phyloP scores from a whole-genome alignment of 106 monocot species.

The Chionographis japonica region DNA sequence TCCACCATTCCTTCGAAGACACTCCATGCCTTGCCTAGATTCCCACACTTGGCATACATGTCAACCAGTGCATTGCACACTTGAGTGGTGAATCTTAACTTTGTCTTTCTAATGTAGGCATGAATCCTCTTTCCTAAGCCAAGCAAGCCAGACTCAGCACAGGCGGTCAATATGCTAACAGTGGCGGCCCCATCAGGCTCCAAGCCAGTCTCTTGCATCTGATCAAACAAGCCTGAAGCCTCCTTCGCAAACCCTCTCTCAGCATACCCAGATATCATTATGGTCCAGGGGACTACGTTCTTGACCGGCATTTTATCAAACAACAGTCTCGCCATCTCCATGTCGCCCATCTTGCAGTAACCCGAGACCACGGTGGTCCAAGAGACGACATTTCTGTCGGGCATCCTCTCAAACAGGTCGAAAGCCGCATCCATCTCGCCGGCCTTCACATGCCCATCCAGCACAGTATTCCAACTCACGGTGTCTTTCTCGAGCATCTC shows the following conservation, averaged over 20 bases:
- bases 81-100: constrained; percentile 21
- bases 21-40: constrained; percentile 37
- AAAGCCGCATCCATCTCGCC: constrained; percentile 66
- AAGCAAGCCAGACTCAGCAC: constrained; percentile 68
- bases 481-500: constrained; percentile 58
- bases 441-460: constrained; percentile 53
- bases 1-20: constrained; percentile 38
- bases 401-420: constrained; percentile 54
- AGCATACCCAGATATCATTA: constrained; percentile 75
- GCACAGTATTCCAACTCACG: constrained; percentile 65
- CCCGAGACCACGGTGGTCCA: constrained; percentile 74
- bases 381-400: constrained; percentile 68
- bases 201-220: constrained; percentile 51
- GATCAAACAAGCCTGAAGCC: constrained; percentile 41
- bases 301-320: constrained; percentile 73
- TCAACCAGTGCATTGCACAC: constrained; percentile 74
- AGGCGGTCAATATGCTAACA: constrained; percentile 63
- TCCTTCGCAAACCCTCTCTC: constrained; percentile 48
- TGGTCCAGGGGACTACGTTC: constrained; percentile 82
- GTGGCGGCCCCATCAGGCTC: constrained; percentile 34
- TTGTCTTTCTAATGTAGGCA: constrained; percentile 19
- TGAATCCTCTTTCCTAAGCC: constrained; percentile 61
- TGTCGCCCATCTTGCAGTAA: constrained; percentile 59
- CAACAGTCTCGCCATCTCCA: constrained; percentile 67
- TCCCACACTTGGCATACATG: constrained; percentile 84